Percentiles rank a stretch among this genome's conserved stretches.
Evolutionary conservation across 2,329 filamentous ascomycete species (phyloP).

Genomic region (Sporothrix curviconia): DNA sequence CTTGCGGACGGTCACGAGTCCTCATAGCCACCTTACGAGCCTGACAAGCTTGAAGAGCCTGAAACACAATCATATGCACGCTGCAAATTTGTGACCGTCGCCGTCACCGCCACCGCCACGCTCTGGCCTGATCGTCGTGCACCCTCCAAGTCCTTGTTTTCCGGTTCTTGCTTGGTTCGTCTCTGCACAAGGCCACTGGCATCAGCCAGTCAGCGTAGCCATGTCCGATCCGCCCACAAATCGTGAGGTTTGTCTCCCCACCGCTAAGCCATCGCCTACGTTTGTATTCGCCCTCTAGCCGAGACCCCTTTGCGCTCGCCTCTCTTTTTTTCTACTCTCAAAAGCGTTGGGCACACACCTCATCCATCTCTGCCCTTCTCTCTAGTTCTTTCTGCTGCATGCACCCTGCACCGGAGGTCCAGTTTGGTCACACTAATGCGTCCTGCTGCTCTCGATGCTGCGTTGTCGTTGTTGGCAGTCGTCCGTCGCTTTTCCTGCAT

Average conservation of each 20-base stretch:
- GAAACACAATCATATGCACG: background rate
- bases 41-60: background rate
- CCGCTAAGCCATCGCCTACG: too few relatives aligned
- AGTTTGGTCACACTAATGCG: constrained; percentile 9
- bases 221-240: background rate
- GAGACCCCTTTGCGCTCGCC: too few relatives aligned
- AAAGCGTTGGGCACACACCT: too few relatives aligned
- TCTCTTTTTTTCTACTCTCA: background rate
- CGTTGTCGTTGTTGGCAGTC: background rate
- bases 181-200: constrained; percentile 3
- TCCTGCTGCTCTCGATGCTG: background rate
- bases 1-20: constrained; percentile 3
- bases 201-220: background rate
- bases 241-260: constrained; percentile 10
- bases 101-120: too few relatives aligned
- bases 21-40: background rate
- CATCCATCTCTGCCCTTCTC: background rate
- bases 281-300: background rate
- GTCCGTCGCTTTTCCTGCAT: constrained; percentile 6
- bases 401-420: constrained; percentile 11
- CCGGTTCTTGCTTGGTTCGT: background rate
- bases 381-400: constrained; percentile 2
- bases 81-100: background rate
- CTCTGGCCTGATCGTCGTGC: constrained; percentile 1
- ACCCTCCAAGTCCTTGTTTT: background rate